Percentiles rank a stretch among this genome's conserved stretches.
phyloP scores from a whole-genome alignment of 2,329 filamentous ascomycete species.

The Teratosphaeria nubilosa region DNA sequence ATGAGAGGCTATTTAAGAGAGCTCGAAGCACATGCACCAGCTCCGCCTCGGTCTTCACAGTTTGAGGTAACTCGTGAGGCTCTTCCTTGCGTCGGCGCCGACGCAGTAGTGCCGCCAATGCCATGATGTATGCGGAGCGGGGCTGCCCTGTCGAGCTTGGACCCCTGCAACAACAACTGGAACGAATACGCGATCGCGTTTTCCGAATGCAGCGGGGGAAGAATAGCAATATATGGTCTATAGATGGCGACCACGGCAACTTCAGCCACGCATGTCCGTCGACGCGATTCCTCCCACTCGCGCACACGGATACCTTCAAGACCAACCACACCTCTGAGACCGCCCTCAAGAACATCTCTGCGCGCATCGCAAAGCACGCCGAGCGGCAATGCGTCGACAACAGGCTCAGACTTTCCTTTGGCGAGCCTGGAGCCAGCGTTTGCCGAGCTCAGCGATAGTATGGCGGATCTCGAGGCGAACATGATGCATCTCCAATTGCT shows the following conservation, averaged over 20 bases:
- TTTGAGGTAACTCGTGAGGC: not conserved
- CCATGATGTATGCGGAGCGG: not conserved
- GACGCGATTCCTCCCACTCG: slow-evolving; percentile 32
- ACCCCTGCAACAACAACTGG: not conserved
- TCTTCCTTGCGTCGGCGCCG: not conserved
- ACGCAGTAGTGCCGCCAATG: not conserved
- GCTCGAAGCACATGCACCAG: not conserved
- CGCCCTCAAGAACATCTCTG: slow-evolving; percentile 80
- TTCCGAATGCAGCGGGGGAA: not conserved
- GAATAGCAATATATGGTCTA: not conserved
- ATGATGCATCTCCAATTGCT: slow-evolving; percentile 96
- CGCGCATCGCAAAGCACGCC: slow-evolving; percentile 57
- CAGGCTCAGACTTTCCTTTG: slow-evolving; percentile 56
- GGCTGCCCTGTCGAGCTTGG: not conserved
- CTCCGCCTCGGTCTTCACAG: not conserved
- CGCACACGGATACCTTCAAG: slow-evolving; percentile 49
- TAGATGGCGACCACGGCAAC: slow-evolving; percentile 12
- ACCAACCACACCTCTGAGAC: slow-evolving; percentile 84
- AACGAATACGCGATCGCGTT: not conserved
- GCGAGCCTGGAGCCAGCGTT: slow-evolving; percentile 82
- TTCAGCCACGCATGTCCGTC: slow-evolving; percentile 1
- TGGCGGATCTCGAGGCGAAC: slow-evolving; percentile 93
- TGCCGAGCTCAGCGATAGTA: slow-evolving; percentile 82
- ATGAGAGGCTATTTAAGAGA: not conserved
- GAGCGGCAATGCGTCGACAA: slow-evolving; percentile 18